Percentiles rank a stretch among this genome's conserved stretches.
Conservation (phyloP, 164 flowering plant species). For the Magnolia changhungtana region DNA sequence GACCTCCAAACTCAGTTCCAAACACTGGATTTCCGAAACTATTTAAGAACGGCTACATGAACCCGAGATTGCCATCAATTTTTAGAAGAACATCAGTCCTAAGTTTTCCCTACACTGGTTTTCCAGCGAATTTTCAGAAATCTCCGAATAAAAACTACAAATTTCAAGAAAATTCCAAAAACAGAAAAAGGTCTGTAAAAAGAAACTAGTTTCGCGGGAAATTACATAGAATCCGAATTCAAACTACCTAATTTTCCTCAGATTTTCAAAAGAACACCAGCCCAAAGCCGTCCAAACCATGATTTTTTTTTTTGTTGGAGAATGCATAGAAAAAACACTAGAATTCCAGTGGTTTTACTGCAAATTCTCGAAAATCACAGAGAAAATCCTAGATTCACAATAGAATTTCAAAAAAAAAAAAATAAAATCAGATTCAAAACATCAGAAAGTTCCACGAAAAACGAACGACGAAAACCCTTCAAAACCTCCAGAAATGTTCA, state of each 20-base stretch:
- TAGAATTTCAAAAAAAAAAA: no score
- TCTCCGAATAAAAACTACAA: not conserved
- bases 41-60: no score
- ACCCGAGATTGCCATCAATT: no score
- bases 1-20: not conserved
- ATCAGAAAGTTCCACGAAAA: not conserved
- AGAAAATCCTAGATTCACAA: no score
- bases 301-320: not conserved
- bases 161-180: not conserved
- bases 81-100: no score
- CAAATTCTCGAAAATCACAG: no score
- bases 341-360: no score
- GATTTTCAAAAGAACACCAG: not conserved
- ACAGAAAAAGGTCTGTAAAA: not conserved
- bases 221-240: not conserved
- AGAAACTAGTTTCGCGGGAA: not conserved
- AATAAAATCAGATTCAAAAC: no score
- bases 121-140: not conserved
- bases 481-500: not conserved
- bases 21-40: not conserved
- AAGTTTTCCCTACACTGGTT: not conserved
- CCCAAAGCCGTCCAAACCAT: not conserved
- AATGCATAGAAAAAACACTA: no score
- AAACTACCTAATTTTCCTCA: not conserved
- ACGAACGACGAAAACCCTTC: not conserved